These are phyloP conservation scores for Musa balbisiana DNA, from an alignment of 202 grass and related monocot species.

Conservation along the genomic window DNA sequence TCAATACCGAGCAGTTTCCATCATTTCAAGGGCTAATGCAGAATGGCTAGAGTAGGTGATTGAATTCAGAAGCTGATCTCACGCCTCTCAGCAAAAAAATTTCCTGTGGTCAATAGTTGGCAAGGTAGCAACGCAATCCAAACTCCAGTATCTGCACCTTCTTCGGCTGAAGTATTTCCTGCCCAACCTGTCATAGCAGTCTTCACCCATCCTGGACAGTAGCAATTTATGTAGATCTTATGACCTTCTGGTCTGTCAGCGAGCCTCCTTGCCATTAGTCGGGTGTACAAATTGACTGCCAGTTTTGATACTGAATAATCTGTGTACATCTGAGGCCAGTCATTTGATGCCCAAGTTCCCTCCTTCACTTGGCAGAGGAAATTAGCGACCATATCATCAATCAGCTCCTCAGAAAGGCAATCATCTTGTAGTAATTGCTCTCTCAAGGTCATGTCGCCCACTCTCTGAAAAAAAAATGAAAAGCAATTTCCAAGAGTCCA, in stretches of 20 bases:
- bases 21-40: background rate
- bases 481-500: background rate
- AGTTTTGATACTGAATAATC: slow-evolving; percentile 89
- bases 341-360: slow-evolving; percentile 40
- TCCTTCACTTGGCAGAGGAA: slow-evolving; percentile 64
- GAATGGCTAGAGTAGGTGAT: background rate
- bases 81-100: slow-evolving; percentile 80
- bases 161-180: slow-evolving; percentile 69
- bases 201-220: slow-evolving; percentile 89
- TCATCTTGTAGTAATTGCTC: slow-evolving; percentile 47
- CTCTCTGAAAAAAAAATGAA: slow-evolving; percentile 42
- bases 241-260: slow-evolving; percentile 33
- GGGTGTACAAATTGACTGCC: slow-evolving; percentile 74
- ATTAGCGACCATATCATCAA: slow-evolving; percentile 59
- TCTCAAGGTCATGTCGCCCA: slow-evolving; percentile 42
- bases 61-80: slow-evolving; percentile 71
- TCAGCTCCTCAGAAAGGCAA: slow-evolving; percentile 55
- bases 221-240: slow-evolving; percentile 82
- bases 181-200: slow-evolving; percentile 90
- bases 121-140: slow-evolving; percentile 46
- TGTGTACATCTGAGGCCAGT: slow-evolving; percentile 77
- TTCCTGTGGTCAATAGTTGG: slow-evolving; percentile 39
- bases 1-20: no score
- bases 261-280: slow-evolving; percentile 39
- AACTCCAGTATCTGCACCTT: slow-evolving; percentile 75